Evolutionary conservation across 495 filamentous ascomycete species (phyloP).

Genomic region (Hyaloscypha bicolor): DNA sequence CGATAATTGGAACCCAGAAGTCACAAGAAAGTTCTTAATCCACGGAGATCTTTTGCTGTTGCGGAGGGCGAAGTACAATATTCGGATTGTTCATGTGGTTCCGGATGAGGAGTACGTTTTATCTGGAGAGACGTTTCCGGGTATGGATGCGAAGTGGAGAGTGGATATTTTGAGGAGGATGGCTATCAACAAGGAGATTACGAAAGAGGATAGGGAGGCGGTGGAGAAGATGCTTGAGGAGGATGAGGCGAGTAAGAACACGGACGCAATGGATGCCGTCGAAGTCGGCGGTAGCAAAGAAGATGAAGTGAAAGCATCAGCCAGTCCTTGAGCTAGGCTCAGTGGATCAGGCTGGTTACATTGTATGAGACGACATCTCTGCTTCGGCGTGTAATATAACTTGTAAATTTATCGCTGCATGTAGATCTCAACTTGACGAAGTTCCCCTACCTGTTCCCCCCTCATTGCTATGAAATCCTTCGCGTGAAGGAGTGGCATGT

Average conservation of each 20-base stretch:
- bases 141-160: conserved; percentile 26
- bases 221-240: not conserved
- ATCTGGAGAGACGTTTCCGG: conserved; percentile 46
- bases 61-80: conserved; percentile 78
- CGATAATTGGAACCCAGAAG: conserved; percentile 56
- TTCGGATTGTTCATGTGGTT: conserved; percentile 72
- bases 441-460: too few relatives aligned
- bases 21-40: conserved; percentile 63
- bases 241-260: not conserved
- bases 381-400: not conserved
- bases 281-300: not conserved
- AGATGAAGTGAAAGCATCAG: not conserved
- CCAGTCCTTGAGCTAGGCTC: not conserved
- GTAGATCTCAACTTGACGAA: not conserved
- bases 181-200: not conserved
- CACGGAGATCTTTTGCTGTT: conserved; percentile 64
- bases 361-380: not conserved
- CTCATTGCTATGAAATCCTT: too few relatives aligned
- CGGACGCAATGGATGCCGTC: not conserved
- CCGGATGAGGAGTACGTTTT: conserved; percentile 65
- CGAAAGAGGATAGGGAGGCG: not conserved
- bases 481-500: too few relatives aligned
- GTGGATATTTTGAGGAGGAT: not conserved
- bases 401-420: not conserved
- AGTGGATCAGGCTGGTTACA: not conserved